phyloP scores from a whole-genome alignment of 1,139 yeast species.

The Diutina pseudorugosa region DNA sequence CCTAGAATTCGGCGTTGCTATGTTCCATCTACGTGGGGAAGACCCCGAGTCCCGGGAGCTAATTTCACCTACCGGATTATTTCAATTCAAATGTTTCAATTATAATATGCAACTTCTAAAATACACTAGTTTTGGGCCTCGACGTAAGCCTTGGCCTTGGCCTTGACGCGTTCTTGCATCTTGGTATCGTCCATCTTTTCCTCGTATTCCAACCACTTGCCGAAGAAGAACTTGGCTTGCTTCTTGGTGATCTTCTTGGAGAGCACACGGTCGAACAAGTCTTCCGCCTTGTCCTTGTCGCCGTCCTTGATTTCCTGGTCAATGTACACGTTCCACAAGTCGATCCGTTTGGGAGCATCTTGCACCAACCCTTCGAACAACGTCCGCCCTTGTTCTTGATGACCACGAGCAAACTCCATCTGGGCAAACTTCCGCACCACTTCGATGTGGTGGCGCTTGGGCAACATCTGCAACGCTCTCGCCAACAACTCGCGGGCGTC shows the following conservation, averaged over 20 bases:
- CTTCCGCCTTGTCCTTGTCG: slow-evolving; percentile 53
- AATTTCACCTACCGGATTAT: too few relatives aligned
- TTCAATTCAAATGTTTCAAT: not conserved
- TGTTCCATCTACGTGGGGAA: too few relatives aligned
- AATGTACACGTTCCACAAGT: slow-evolving; percentile 87
- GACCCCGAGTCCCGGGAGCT: too few relatives aligned
- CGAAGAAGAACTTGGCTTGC: slow-evolving; percentile 91
- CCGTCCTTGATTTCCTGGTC: slow-evolving; percentile 75
- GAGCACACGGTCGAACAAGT: slow-evolving; percentile 70
- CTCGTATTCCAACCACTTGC: slow-evolving; percentile 80
- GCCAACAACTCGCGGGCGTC: slow-evolving; percentile 63
- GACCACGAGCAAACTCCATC: slow-evolving; percentile 77
- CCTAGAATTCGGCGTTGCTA: too few relatives aligned
- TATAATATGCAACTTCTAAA: not conserved
- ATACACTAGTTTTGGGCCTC: slow-evolving; percentile 9
- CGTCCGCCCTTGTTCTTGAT: slow-evolving; percentile 88
- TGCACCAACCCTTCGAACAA: slow-evolving; percentile 84
- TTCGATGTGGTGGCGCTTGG: slow-evolving; percentile 69
- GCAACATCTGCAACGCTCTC: slow-evolving; percentile 58
- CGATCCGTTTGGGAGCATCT: slow-evolving; percentile 85
- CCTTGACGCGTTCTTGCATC: slow-evolving; percentile 75
- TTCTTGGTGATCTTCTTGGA: slow-evolving; percentile 64
- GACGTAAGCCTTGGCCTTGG: slow-evolving; percentile 78
- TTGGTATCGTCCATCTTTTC: slow-evolving; percentile 57
- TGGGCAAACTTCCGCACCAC: slow-evolving; percentile 82